phyloP scores from a whole-genome alignment of 202 grass and related monocot species.

The Bolboschoenoplectus hybrid region DNA sequence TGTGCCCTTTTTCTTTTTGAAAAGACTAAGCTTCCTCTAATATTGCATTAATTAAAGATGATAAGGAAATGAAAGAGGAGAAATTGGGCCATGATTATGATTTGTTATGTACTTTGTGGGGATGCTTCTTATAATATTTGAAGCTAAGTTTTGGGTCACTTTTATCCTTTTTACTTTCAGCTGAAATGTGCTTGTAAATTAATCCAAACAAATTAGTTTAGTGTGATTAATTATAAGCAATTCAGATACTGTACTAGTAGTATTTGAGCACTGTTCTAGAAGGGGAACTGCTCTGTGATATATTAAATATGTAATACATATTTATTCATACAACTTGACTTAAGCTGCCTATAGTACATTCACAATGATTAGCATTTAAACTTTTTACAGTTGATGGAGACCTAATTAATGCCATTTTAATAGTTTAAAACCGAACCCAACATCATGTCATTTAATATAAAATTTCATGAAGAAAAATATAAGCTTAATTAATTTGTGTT shows the following conservation, averaged over 20 bases:
- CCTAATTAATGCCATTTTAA: slow-evolving; percentile 35
- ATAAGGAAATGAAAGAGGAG: slow-evolving; percentile 4
- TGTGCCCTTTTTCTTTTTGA: background rate
- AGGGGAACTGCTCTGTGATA: background rate
- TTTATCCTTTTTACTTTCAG: slow-evolving; percentile 27
- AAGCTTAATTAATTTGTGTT: slow-evolving; percentile 20
- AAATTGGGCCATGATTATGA: background rate
- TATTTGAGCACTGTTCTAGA: slow-evolving; percentile 12
- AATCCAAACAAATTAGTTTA: background rate
- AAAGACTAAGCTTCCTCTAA: background rate
- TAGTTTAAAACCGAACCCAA: background rate
- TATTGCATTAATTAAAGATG: background rate
- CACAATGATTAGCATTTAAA: slow-evolving; percentile 37
- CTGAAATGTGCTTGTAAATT: background rate
- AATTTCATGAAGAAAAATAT: slow-evolving; percentile 19
- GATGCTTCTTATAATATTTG: slow-evolving; percentile 3
- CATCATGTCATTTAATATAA: slow-evolving; percentile 32
- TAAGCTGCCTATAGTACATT: slow-evolving; percentile 7
- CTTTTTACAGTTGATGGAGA: slow-evolving; percentile 31
- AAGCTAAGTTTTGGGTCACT: slow-evolving; percentile 13
- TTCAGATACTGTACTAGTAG: background rate
- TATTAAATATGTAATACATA: background rate
- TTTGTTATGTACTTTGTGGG: background rate
- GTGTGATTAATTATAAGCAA: background rate
- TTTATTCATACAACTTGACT: slow-evolving; percentile 32